Evolutionary conservation across 192 early-diverging fungal species (phyloP), one percentile per base, ranked within the genome.

Genomic region (Lobulomyces angularis): DNA sequence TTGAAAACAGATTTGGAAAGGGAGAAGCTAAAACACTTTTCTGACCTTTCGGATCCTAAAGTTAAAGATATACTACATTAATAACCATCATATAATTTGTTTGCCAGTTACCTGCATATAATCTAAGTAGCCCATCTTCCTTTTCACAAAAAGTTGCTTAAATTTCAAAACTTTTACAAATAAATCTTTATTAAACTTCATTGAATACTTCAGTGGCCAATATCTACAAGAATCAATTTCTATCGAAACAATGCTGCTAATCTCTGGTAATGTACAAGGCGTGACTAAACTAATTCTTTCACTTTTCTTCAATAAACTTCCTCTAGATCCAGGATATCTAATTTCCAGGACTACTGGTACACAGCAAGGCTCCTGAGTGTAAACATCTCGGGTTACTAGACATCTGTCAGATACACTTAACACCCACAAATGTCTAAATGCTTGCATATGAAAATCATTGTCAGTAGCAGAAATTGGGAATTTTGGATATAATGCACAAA

Each of bases 391-490:
- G 0, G 80, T 60, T 27, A 84, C 64, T 8, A 90, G 53, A 46
- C 77, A 82, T 30, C 84, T 53, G 7, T 49, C 52, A 19, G 83
- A 82, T 1, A 78, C 60, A 5, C 84, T 83, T 21, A 90, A 45
- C 7, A 70, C 74, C 87, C 87, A 90, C 27, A 90, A 43, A 54
- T 88, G 82, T 22, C 87, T 58, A 35, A 85, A 64, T n/a, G 61
- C 74, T 56, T 88, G 84, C n/a, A 84, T 31, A 46, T 86, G 81
- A 1, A 55, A 56, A 8, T 61, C 53, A 38, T 86, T 81, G 51
- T 83, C 79, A 7, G 44, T 45, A 4, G 65, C 49, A 2, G 50
- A 46, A 14, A 46, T 53, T 0, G 83, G 81, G 16, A 66, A 81
- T 20, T 67, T 54, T 17, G 84, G 83, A 46, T 70, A 88, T 9